Evolutionary conservation across 2,329 filamentous ascomycete genomes (phyloP), one percentile per base, ranked within the genome.

Genomic region (Colletotrichum sp.): DNA sequence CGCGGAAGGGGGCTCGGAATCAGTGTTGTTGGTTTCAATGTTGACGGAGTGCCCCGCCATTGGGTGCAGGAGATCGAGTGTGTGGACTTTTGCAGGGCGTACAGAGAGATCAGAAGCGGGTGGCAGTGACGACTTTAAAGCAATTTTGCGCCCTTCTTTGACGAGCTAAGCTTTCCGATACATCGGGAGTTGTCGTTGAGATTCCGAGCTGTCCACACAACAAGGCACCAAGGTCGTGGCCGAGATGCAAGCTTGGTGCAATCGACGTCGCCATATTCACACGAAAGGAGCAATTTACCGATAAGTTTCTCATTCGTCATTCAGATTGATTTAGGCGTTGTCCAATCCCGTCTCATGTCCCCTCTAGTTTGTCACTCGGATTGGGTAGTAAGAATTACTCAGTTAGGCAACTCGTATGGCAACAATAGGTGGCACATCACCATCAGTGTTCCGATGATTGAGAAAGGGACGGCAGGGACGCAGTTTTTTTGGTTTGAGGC

Each of bases 251-350:
- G 43, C 43, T 47, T 8, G 16, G 16, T 5, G 7, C 8, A 5
- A 43, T 43, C 8, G 9, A 43, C 11, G 38, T 43, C 38, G 31
- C 9, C 1, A 33, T 1, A 3, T 33, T 11, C 9, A 43, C 18
- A 11, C 6, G 38, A 0, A n/a, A 3, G 38, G 18, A 47, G 1
- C 9, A 1, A n/a, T 2, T 47, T 5, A 12, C 38, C 0, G 38
- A n/a, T 1, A 3, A 12, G 9, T 1, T n/a, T 47, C 9, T 47
- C 18, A 12, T 47, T n/a, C 38, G 18, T 2, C 18, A 47, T 1
- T 47, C 38, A 12, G 38, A n/a, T 4, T 47, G 18, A 0, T 12
- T 43, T 2, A n/a, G 8, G 0, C 18, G 9, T 47, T 47, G 18
- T n/a, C 18, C 3, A 0, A 0, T 4, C n/a, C 38, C 38, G 1